Base-by-base conservation (phyloP, 2,329 filamentous ascomycete species). In the Colletotrichum viniferum region DNA sequence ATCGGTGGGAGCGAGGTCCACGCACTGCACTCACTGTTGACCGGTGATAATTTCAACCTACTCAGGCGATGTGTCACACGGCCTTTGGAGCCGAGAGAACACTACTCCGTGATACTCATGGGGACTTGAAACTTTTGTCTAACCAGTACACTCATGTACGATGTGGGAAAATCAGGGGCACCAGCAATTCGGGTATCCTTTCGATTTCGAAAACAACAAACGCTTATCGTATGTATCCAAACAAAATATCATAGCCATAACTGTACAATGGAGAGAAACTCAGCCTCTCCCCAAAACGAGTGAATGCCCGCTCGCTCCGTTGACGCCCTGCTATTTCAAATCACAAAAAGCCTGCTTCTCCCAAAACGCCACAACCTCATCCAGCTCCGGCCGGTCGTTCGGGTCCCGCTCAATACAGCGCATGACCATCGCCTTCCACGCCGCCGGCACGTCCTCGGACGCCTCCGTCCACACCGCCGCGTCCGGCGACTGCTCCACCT, bases 341-440 rank as follows among this genome's bases (percentile, higher is more conserved):
- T 52, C 43, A 52, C 4, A 4, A 18, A n/a, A 43, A 26, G 14
- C 24, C 61, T 63, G 61, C 32, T 43, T 8, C 28, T 56, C 30
- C 77, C 77, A 78, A 61, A 77, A 78, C 6, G 69, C 64, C 21
- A 73, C 75, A 6, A 78, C 60, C 61, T 78, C 67, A 6, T 67
- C 62, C 58, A 79, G 58, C 9, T 62, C 72, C 3, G 72, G 69
- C n/a, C 78, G 68, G 30, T 68, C 61, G 32, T 73, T 76, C 13
- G 77, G 78, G 58, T 79, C 74, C 34, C 55, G 55, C 61, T 76
- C 63, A 1, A 73, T 24, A 18, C 77, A 78, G 21, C 60, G n/a
- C 30, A 55, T 71, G 2, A 76, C 69, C 58, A 74, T 63, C 4
- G 56, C 18, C 52, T 75, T 78, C 76, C 76, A 78, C 14, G 38